Evolutionary conservation across 2,329 filamentous ascomycete species (phyloP).

Genomic region (Fusarium sp.): DNA sequence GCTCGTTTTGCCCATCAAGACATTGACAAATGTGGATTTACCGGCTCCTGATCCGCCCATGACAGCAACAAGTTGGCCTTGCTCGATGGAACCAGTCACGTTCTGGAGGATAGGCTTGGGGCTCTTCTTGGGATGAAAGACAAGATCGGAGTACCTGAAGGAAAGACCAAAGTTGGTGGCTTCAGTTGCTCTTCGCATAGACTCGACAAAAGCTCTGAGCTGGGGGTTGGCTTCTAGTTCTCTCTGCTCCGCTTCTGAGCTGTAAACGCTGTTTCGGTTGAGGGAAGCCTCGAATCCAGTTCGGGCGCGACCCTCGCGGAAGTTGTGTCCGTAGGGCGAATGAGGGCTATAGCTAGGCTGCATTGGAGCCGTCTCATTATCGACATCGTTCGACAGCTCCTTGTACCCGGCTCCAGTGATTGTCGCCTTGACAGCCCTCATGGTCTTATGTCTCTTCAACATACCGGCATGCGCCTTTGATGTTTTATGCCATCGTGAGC

Average conservation of each 20-base stretch:
- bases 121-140: constrained; percentile 59
- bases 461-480: constrained; percentile 23
- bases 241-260: constrained; percentile 31
- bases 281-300: constrained; percentile 54
- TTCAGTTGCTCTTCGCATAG: constrained; percentile 63
- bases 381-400: constrained; percentile 47
- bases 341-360: constrained; percentile 44
- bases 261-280: constrained; percentile 47
- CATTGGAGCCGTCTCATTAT: constrained; percentile 53
- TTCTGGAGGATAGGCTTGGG: constrained; percentile 61
- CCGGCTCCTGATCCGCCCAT: constrained; percentile 70
- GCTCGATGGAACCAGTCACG: constrained; percentile 65
- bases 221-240: constrained; percentile 46
- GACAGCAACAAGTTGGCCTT: constrained; percentile 66
- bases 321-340: constrained; percentile 28
- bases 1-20: constrained; percentile 68
- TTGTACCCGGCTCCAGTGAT: constrained; percentile 49
- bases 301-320: constrained; percentile 37
- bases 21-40: constrained; percentile 69
- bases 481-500: constrained; percentile 28
- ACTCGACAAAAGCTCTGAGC: constrained; percentile 62
- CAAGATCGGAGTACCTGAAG: constrained; percentile 63
- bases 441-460: constrained; percentile 40
- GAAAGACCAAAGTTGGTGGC: constrained; percentile 63
- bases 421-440: constrained; percentile 46